A percentile compares a stretch with the other conserved stretches of the same genome.
These are phyloP conservation scores for Vanderwaltozyma tropicalis DNA, from an alignment of 805 yeast genomes.

Conservation along the genomic window DNA sequence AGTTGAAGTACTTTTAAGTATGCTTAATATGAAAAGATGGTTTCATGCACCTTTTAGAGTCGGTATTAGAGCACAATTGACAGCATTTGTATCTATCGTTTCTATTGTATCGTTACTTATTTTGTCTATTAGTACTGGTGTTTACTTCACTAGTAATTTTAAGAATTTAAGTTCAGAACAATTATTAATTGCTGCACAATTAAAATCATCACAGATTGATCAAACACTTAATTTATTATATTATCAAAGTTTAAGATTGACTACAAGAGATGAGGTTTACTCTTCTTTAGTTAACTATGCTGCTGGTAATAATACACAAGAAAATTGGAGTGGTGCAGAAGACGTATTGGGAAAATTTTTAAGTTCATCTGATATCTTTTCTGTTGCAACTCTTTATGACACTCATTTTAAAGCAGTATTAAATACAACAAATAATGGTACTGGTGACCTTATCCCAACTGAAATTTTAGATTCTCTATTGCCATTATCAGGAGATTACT, in stretches of 20 bases:
- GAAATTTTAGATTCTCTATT: conserved; percentile 31
- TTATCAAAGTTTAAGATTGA: conserved; percentile 59
- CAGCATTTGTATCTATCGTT: conserved; percentile 57
- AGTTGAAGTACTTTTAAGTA: too few relatives aligned
- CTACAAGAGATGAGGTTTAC: conserved; percentile 51
- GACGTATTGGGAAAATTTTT: conserved; percentile 50
- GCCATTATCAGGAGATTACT: conserved; percentile 40
- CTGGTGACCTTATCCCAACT: conserved; percentile 28
- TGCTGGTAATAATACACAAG: conserved; percentile 59
- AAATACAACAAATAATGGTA: conserved; percentile 32
- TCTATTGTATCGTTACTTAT: conserved; percentile 61
- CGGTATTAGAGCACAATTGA: conserved; percentile 68
- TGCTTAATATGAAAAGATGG: too few relatives aligned
- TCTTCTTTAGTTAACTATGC: conserved; percentile 48
- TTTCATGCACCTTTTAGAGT: conserved; percentile 35
- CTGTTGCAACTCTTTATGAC: conserved; percentile 60
- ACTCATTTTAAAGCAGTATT: conserved; percentile 41
- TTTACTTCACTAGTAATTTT: conserved; percentile 58
- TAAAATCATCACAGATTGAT: conserved; percentile 68
- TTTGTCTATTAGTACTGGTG: conserved; percentile 65
- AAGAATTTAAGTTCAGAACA: conserved; percentile 57
- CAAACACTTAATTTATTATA: conserved; percentile 55
- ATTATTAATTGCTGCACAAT: conserved; percentile 64
- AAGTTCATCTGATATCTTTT: conserved; percentile 51
- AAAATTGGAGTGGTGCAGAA: conserved; percentile 38